phyloP scores from a whole-genome alignment of 257 asterid species.

The Nicotiana tomentosiformis region DNA sequence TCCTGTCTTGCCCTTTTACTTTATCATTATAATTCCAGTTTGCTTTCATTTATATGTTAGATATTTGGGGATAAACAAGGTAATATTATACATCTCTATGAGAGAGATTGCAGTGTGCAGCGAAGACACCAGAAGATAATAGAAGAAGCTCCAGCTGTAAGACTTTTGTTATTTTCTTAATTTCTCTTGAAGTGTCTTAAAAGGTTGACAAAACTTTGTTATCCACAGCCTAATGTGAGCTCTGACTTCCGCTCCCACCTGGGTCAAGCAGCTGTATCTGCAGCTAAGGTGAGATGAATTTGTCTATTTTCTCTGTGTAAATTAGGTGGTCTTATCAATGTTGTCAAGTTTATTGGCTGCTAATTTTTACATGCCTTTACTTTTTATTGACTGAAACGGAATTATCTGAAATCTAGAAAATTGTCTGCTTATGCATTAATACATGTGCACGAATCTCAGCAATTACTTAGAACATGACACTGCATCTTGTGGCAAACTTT shows the following conservation, averaged over 20 bases:
- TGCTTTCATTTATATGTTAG: conserved; percentile 31
- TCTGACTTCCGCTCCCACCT: conserved; percentile 64
- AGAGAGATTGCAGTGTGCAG: conserved; percentile 98
- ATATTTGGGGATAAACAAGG: conserved; percentile 91
- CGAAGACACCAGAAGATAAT: conserved; percentile 99
- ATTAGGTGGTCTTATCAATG: not conserved
- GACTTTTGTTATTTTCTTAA: conserved; percentile 8
- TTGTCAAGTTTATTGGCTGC: conserved; percentile 4
- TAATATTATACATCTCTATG: conserved; percentile 78
- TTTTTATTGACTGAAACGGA: not conserved
- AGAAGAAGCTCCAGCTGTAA: conserved; percentile 99
- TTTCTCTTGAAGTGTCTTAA: conserved; percentile 6
- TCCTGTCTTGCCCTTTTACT: not conserved
- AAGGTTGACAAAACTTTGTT: conserved; percentile 15
- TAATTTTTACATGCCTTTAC: not conserved
- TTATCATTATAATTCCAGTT: not conserved
- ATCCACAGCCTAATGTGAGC: conserved; percentile 71
- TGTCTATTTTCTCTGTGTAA: not conserved
- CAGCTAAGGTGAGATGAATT: conserved; percentile 71
- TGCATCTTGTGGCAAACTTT: not conserved
- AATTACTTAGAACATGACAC: not conserved
- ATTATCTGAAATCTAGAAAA: not conserved
- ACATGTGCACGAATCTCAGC: not conserved
- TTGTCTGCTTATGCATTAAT: not conserved
- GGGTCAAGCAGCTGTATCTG: conserved; percentile 98